These are phyloP conservation scores for Leccinum griseonigrum DNA, from an alignment of 1,284 basidiomycete genomes.

Conservation along the genomic window DNA sequence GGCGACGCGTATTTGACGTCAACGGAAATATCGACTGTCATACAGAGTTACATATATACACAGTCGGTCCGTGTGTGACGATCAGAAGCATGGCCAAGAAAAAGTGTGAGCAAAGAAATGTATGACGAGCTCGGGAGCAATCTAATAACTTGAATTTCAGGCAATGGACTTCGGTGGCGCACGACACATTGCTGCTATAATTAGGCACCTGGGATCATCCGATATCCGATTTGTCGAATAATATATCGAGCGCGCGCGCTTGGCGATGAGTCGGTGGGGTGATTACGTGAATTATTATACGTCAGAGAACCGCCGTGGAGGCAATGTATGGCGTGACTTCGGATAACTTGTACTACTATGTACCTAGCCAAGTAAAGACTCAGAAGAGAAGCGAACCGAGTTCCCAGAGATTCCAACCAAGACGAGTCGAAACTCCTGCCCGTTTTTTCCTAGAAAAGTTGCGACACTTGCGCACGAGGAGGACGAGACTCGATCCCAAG, in stretches of 20 bases:
- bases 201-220: not conserved
- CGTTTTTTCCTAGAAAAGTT: not conserved
- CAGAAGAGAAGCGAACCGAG: not conserved
- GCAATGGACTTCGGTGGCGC: not conserved
- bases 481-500: not conserved
- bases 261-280: not conserved
- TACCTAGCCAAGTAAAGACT: too few species aligned
- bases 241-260: not conserved
- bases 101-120: slow-evolving; percentile 5
- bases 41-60: not conserved
- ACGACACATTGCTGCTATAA: not conserved
- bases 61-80: slow-evolving; percentile 6
- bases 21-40: not conserved
- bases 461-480: not conserved
- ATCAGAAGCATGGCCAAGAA: slow-evolving; percentile 19
- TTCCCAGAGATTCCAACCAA: not conserved
- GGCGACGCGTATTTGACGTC: slow-evolving; percentile 19
- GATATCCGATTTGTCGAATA: not conserved
- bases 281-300: slow-evolving; percentile 1
- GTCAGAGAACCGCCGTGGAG: not conserved
- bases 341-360: not conserved
- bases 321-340: not conserved
- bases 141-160: slow-evolving; percentile 2
- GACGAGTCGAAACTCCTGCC: not conserved
- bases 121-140: not conserved